Evolutionary conservation across 2,329 filamentous ascomycete genomes (phyloP), one percentile per base, ranked within the genome.

Genomic region (Pseudogymnoascus sp.): DNA sequence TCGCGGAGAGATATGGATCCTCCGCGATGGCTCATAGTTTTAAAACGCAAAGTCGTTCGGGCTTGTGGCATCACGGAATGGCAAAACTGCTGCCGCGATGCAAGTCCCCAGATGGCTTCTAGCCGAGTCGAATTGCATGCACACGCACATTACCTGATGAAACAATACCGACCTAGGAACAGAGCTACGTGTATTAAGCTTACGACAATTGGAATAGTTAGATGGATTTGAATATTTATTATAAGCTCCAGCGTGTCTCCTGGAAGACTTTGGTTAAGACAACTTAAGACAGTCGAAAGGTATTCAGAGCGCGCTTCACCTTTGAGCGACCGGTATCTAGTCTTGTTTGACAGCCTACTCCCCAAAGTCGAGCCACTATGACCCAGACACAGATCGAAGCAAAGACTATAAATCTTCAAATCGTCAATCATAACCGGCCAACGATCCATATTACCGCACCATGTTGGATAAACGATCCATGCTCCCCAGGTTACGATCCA

Each of bases 401-500:
- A 43, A 43, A 43, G 39, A 25, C 39, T 22, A 9, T 20, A 43
- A 25, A 43, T 7, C 39, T 25, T 6, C 39, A 25, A 43, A 43
- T 12, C 20, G 39, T 43, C 39, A 18, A 43, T 11, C 25, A 43
- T 25, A 6, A 9, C 11, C 39, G 39, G 39, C 39, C 39, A 43
- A 43, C 39, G 20, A 43, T 43, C n/a, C 50, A 57, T 57, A 33
- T 57, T 36, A 33, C 28, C 35, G 50, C 68, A 9, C 43, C 57
- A 1, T 68, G 70, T 2, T 71, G 70, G 72, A 62, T 74, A 65
- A 68, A 78, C 71, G 75, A 81, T 64, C 78, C 79, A 12, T 80
- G 79, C 64, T 79, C 72, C 28, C 76, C 77, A 64, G 76, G 77
- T 70, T 82, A 79, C 65, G 78, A 80, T 68, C 77, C 76, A 12